Conservation (phyloP, 2,329 filamentous ascomycete genomes). For the Tolypocladium album region DNA sequence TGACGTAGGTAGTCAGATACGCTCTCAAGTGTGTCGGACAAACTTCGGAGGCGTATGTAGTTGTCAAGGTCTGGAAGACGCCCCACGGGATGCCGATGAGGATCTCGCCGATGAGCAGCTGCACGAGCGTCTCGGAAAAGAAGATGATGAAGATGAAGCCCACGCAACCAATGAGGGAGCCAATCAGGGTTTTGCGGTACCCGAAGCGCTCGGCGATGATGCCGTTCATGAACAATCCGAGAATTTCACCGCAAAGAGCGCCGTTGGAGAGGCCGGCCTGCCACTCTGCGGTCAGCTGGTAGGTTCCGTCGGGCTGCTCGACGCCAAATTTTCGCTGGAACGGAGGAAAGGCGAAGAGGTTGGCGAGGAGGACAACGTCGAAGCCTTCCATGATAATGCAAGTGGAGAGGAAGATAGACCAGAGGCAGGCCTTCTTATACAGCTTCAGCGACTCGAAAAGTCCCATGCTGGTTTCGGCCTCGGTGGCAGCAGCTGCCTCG, state of each 20-base stretch:
- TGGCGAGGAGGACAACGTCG: conserved; percentile 26
- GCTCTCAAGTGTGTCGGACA: conserved; percentile 33
- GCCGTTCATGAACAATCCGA: conserved; percentile 39
- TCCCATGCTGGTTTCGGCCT: conserved; percentile 21
- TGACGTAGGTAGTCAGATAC: conserved; percentile 37
- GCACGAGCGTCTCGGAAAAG: conserved; percentile 28
- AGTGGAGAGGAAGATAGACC: conserved; percentile 25
- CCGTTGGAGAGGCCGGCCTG: conserved; percentile 40
- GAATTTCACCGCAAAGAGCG: conserved; percentile 34
- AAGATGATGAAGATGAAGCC: conserved; percentile 38
- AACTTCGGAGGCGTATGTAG: conserved; percentile 37
- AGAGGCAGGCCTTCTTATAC: conserved; percentile 25
- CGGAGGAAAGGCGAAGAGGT: conserved; percentile 28
- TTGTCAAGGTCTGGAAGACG: conserved; percentile 34
- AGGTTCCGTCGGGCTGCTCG: conserved; percentile 21
- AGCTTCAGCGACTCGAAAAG: conserved; percentile 25
- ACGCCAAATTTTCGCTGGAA: conserved; percentile 29
- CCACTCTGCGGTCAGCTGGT: conserved; percentile 39
- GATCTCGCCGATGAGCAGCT: conserved; percentile 33
- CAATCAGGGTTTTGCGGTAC: conserved; percentile 36
- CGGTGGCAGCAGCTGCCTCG: conserved; percentile 16
- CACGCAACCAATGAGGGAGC: conserved; percentile 24
- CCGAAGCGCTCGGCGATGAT: conserved; percentile 34
- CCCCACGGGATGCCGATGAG: conserved; percentile 36
- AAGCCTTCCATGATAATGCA: conserved; percentile 30